phyloP scores from a whole-genome alignment of 2,329 filamentous ascomycete genomes.

The Penicillium hesseltinei region DNA sequence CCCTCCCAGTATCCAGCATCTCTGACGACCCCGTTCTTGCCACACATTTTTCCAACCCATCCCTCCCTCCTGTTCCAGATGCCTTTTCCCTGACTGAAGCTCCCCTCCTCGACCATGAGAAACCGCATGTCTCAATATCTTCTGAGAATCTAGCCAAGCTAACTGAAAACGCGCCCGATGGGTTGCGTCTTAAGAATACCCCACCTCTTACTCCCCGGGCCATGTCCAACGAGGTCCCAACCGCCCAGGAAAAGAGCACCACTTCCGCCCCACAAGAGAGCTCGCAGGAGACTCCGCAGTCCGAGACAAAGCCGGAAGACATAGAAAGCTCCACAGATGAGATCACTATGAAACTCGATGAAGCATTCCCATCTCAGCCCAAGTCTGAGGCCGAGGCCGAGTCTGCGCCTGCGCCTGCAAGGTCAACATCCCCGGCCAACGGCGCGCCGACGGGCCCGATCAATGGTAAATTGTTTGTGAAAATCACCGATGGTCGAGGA shows the following conservation, averaged over 20 bases:
- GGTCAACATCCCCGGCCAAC: slow-evolving; percentile 28
- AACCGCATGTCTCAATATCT: slow-evolving; percentile 42
- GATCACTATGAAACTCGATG: slow-evolving; percentile 37
- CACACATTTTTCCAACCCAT: slow-evolving; percentile 67
- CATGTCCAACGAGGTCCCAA: slow-evolving; percentile 63
- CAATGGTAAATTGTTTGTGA: slow-evolving; percentile 86
- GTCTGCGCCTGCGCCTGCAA: background rate
- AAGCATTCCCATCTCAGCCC: slow-evolving; percentile 34
- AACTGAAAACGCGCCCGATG: slow-evolving; percentile 70
- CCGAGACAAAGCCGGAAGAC: slow-evolving; percentile 21
- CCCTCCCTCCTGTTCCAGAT: slow-evolving; percentile 54
- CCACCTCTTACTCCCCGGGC: slow-evolving; percentile 86
- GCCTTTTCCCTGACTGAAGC: slow-evolving; percentile 43
- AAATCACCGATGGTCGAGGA: slow-evolving; percentile 80
- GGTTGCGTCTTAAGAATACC: slow-evolving; percentile 74
- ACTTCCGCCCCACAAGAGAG: slow-evolving; percentile 19
- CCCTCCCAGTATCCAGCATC: slow-evolving; percentile 61
- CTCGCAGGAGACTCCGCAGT: background rate
- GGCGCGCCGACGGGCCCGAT: slow-evolving; percentile 67
- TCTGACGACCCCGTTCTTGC: slow-evolving; percentile 65
- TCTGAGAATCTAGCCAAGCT: slow-evolving; percentile 60
- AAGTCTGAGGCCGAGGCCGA: no score
- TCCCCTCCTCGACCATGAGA: slow-evolving; percentile 52
- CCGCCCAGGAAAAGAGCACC: slow-evolving; percentile 32
- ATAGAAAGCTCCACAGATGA: slow-evolving; percentile 34